Base-by-base conservation (phyloP, 2,329 filamentous ascomycete species). In the Fonsecaea monophora region DNA sequence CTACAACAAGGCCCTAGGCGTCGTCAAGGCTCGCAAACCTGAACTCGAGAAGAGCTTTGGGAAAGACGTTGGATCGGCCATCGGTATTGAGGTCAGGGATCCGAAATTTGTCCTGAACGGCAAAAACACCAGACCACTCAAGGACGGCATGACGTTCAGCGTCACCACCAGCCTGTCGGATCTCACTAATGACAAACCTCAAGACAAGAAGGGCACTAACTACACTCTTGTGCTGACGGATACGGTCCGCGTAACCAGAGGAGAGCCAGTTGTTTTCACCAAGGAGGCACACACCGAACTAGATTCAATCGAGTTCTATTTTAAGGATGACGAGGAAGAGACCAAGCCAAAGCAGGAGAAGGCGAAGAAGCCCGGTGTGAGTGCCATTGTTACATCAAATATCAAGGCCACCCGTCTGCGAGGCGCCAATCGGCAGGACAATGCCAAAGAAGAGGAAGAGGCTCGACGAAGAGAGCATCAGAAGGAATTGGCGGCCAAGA, bases 261-360 rank as follows among this genome's bases (percentile, higher is more conserved):
- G 75, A 63, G 81, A 83, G 3, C 82, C 80, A 38, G 77, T 82
- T n/a, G 89, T 97, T 34, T 98, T 99, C 80, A 99, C 95, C 18
- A 93, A 92, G 66, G 94, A 97, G 76, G 94, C 94, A 0, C 89
- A 94, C 1, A 91, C 92, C 34, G 94, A 97, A 75, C 87, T 96
- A 66, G 95, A 98, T 74, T 93, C 93, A 3, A 94, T 94, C 45
- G 97, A 94, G 0, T 99, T 99, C 83, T 98, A 97, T 81, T 99
- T 99, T 84, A 96, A 97, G 76, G 94, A 98, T 73, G 93, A 97
- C 68, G 92, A 96, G 70, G 81, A 83, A 76, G 88, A 92, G 70
- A 89, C 92, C 77, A 91, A 92, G 37, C 86, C 91, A 9, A 91
- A 92, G n/a, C 96, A 95, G 75, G 84, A 85, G 73, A 96, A 96